phyloP scores from a whole-genome alignment of 2,329 filamentous ascomycete genomes.

The Botrytis medusae region DNA sequence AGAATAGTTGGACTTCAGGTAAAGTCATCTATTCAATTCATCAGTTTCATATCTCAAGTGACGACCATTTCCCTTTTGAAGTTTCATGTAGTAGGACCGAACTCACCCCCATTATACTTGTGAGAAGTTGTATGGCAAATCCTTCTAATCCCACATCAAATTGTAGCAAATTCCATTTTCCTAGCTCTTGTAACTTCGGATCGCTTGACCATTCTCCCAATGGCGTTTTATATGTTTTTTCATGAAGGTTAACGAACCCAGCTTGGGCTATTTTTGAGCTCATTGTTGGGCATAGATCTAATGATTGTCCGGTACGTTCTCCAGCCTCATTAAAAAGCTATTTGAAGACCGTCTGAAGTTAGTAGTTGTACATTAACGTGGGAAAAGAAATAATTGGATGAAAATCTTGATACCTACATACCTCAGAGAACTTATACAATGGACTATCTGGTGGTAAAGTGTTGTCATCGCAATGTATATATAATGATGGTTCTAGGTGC shows the following conservation, averaged over 20 bases:
- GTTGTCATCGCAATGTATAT: conserved; percentile 47
- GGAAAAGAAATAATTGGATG: background rate
- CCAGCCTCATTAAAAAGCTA: conserved; percentile 46
- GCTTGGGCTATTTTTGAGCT: conserved; percentile 29
- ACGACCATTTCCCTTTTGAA: background rate
- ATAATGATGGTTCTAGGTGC: conserved; percentile 35
- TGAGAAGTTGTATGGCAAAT: conserved; percentile 33
- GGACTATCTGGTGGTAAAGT: conserved; percentile 44
- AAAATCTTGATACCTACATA: conserved; percentile 21
- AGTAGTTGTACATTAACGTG: background rate
- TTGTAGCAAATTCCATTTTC: conserved; percentile 30
- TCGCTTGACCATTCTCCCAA: conserved; percentile 41
- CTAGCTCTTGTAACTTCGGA: conserved; percentile 35
- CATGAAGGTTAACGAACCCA: conserved; percentile 40
- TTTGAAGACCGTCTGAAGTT: conserved; percentile 13
- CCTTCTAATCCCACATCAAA: conserved; percentile 36
- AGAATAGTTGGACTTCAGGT: conserved; percentile 32
- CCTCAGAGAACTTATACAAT: conserved; percentile 44
- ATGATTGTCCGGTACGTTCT: conserved; percentile 42
- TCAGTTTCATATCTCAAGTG: conserved; percentile 25
- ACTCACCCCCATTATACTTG: conserved; percentile 35
- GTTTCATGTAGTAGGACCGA: background rate
- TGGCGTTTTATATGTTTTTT: conserved; percentile 37
- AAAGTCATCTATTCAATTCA: conserved; percentile 28
- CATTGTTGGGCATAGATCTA: conserved; percentile 36